These are phyloP conservation scores for Fusarium sp. DNA, from an alignment of 2,329 filamentous ascomycete species.

Conservation along the genomic window DNA sequence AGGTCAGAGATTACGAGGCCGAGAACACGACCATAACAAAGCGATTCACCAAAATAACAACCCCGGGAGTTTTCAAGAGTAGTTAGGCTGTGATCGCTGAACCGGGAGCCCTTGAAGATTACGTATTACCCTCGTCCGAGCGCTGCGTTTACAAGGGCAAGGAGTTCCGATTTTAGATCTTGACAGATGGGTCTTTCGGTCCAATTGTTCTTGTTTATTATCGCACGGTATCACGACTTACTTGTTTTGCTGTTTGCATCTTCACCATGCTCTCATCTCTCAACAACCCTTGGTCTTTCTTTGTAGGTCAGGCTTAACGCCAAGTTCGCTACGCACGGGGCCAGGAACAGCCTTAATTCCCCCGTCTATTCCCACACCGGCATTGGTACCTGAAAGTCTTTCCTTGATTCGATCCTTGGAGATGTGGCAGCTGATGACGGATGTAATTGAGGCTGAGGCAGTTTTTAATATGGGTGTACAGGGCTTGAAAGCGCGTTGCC, in stretches of 20 bases:
- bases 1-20: constrained; percentile 36
- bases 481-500: constrained; percentile 29
- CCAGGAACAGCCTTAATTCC: constrained; percentile 35
- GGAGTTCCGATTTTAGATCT: constrained; percentile 28
- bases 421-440: constrained; percentile 44
- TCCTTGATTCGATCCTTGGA: constrained; percentile 19
- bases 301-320: constrained; percentile 9
- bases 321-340: constrained; percentile 33
- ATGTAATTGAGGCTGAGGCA: constrained; percentile 44
- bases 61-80: constrained; percentile 3
- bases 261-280: neutral
- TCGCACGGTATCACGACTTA: neutral
- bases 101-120: constrained; percentile 30
- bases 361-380: constrained; percentile 29
- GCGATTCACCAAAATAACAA: constrained; percentile 22
- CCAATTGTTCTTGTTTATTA: neutral
- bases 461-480: constrained; percentile 36
- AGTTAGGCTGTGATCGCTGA: constrained; percentile 27
- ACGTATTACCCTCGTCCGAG: constrained; percentile 38
- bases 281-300: constrained; percentile 3
- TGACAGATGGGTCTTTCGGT: constrained; percentile 25
- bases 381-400: constrained; percentile 27
- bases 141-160: constrained; percentile 16
- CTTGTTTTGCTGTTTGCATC: constrained; percentile 16
- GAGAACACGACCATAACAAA: constrained; percentile 37